Evolutionary conservation across 129 eudicot species (phyloP).

Genomic region (Heracleum sosnowskyi): DNA sequence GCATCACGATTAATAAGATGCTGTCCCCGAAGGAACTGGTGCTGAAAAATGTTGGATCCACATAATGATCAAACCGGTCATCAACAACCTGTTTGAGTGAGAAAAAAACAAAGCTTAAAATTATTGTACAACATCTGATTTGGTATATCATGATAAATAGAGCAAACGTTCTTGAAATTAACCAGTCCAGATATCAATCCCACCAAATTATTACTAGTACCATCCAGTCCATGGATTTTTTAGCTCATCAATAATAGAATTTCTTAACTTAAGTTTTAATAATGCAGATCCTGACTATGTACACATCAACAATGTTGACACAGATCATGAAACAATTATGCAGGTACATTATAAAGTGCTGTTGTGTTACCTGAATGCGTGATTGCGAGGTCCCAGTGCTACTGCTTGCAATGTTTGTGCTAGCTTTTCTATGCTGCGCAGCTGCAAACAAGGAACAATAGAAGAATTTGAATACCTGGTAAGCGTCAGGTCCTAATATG

Average conservation of each 20-base stretch:
- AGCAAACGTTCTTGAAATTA: background rate
- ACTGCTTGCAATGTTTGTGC: background rate
- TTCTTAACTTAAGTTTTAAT: background rate
- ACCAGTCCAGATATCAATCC: background rate
- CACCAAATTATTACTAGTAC: background rate
- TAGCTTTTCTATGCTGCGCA: background rate
- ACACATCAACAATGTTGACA: background rate
- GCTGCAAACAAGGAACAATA: background rate
- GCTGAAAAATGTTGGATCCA: conserved; percentile 8
- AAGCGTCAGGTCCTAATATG: background rate
- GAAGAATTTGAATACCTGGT: background rate
- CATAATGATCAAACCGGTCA: conserved; percentile 9
- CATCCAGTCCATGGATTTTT: no score
- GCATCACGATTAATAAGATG: conserved; percentile 11
- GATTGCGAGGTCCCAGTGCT: conserved; percentile 6
- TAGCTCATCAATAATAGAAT: background rate
- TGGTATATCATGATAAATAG: background rate
- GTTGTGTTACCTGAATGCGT: background rate
- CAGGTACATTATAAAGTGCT: background rate
- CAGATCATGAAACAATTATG: background rate
- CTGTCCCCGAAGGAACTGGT: conserved; percentile 17
- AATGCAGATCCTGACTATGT: background rate
- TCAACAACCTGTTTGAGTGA: conserved; percentile 9
- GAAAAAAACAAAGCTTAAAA: background rate
- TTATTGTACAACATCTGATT: background rate